Evolutionary conservation across 306 rosid species (phyloP).

Genomic region (Quillaja saponaria): DNA sequence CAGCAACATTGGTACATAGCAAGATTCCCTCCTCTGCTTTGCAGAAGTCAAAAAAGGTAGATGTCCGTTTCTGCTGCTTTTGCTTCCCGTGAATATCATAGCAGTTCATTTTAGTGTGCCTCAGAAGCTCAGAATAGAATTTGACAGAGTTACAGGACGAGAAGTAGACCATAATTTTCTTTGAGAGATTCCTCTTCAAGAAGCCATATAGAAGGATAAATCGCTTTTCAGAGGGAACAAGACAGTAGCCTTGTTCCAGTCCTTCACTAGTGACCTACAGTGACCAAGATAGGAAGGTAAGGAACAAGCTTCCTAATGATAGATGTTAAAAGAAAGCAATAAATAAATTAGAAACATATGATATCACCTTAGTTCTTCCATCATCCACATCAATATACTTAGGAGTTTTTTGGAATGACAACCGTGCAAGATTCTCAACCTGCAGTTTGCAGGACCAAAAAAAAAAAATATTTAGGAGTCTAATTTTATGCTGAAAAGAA

Average conservation of each 20-base stretch:
- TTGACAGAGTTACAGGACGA: slow-evolving; percentile 93
- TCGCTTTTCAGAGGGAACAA: slow-evolving; percentile 79
- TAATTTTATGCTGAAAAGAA: too few relatives aligned
- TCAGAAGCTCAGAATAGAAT: slow-evolving; percentile 83
- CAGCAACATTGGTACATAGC: slow-evolving; percentile 98
- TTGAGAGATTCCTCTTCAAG: slow-evolving; percentile 66
- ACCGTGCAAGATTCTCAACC: slow-evolving; percentile 90
- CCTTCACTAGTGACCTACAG: slow-evolving; percentile 97
- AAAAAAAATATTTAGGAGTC: too few relatives aligned
- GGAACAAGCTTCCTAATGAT: too few relatives aligned
- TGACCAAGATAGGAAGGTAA: too few relatives aligned
- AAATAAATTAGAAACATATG: neutral
- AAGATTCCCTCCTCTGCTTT: slow-evolving; percentile 89
- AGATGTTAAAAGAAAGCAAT: neutral
- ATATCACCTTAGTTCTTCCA: slow-evolving; percentile 72
- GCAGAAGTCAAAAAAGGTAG: slow-evolving; percentile 72
- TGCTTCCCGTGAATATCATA: slow-evolving; percentile 89
- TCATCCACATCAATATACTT: slow-evolving; percentile 79
- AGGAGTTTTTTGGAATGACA: slow-evolving; percentile 76
- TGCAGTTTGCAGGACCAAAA: slow-evolving; percentile 35
- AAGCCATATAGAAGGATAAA: slow-evolving; percentile 81
- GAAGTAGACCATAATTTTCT: slow-evolving; percentile 96
- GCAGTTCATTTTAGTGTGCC: slow-evolving; percentile 66
- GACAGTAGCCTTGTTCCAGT: slow-evolving; percentile 89
- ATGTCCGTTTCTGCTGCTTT: slow-evolving; percentile 82